Conservation (phyloP, 192 early-diverging fungal genomes). For the Mortierella alpina region DNA sequence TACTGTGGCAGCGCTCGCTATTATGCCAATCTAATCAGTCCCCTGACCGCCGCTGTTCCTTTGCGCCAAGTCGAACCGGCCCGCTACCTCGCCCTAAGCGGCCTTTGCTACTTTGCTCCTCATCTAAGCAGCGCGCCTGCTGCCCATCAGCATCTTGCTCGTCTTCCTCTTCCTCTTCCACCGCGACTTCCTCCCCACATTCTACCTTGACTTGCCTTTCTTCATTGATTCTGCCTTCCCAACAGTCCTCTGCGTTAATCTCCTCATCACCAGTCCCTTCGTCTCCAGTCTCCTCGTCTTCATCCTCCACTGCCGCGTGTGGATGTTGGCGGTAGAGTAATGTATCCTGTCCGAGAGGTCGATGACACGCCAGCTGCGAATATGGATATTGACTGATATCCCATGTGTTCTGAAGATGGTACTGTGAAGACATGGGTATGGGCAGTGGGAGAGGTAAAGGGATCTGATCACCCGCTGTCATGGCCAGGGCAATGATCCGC, state of each 20-base stretch:
- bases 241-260: neutral
- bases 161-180: slow-evolving; percentile 3
- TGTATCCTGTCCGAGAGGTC: too few species aligned
- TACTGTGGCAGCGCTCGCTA: too few species aligned
- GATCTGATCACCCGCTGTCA: neutral
- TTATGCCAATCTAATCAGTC: too few species aligned
- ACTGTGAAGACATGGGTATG: too few species aligned
- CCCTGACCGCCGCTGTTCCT: too few species aligned
- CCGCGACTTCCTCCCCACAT: neutral
- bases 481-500: slow-evolving; percentile 22
- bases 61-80: too few species aligned
- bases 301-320: neutral
- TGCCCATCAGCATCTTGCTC: neutral
- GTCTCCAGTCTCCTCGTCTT: neutral
- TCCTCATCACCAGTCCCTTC: neutral
- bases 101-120: too few species aligned
- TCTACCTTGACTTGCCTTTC: neutral
- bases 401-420: too few species aligned
- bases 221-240: neutral
- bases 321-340: too few species aligned
- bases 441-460: neutral
- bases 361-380: too few species aligned
- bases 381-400: too few species aligned
- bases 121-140: neutral
- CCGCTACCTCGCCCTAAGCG: too few species aligned